Evolutionary conservation across 768 basidiomycete genomes (phyloP), one percentile per base, ranked within the genome.

Genomic region (Tylopilus sp.): DNA sequence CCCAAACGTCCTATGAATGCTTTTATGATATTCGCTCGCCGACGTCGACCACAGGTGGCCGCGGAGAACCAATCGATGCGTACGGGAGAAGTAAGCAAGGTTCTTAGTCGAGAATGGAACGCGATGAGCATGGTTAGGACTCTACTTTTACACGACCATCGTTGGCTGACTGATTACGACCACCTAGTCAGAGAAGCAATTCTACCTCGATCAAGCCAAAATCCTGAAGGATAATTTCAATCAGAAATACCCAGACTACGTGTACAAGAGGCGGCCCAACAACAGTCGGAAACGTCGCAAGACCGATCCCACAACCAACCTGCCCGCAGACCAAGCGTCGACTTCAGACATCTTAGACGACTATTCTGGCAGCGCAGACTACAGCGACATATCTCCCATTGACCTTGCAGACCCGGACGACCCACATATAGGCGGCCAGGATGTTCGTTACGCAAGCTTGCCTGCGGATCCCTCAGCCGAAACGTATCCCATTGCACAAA

Each of bases 1-100:
- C 90, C 90, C 22, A 91, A 91, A 66, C 83, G 90, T 12, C 90
- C 90, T 30, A 92, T 93, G 90, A 93, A 93, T 67, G 90, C 90
- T 20, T 93, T 93, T 74, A 92, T 93, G 90, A 92, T 93, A 53
- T 93, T 91, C 61, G 90, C 91, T 54, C 81, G 90, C 21, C 79
- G 85, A 47, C 78, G 90, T 51, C 75, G 90, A 39, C 90, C 90
- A 17, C 87, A 93, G 67, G 88, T 93, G 30, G 83, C 87, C 8
- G 82, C 87, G n/a, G 86, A 87, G 56, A 88, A 93, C 65, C 89
- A 91, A 66, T 81, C 88, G 40, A 86, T 93, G 88, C 84, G 91
- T 36, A 93, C 91, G 0, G 91, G 91, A 15, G 91, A 93, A 62
- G 90, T 93, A 48, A 88, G 85, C 74, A 93, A 93, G 71, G 82